Conservation (phyloP, 2,329 filamentous ascomycete genomes). For the Myriosclerotinia duriaeana region DNA sequence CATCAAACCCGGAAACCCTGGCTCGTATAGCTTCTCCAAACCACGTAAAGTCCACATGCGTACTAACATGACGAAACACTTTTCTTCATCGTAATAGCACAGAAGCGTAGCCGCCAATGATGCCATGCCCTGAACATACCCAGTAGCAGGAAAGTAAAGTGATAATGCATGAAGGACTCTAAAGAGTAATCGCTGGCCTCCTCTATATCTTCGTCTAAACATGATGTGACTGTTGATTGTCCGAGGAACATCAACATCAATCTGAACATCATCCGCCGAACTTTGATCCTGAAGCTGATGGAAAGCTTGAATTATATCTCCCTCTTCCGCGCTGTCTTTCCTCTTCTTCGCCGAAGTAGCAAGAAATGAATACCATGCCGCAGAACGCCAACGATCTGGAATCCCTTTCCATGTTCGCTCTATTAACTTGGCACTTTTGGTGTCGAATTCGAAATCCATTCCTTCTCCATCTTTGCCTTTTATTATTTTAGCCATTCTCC, state of each 20-base stretch:
- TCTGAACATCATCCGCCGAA: slow-evolving; percentile 91
- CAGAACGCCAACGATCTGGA: slow-evolving; percentile 88
- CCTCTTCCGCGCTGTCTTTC: slow-evolving; percentile 62
- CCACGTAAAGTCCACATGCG: slow-evolving; percentile 88
- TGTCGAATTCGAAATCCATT: slow-evolving; percentile 76
- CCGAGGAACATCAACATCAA: slow-evolving; percentile 92
- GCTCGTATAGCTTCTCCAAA: slow-evolving; percentile 77
- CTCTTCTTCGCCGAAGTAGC: slow-evolving; percentile 69
- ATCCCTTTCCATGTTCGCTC: slow-evolving; percentile 97
- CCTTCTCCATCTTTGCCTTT: slow-evolving; percentile 54
- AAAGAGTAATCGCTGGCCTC: slow-evolving; percentile 88
- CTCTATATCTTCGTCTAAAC: slow-evolving; percentile 89
- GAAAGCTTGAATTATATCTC: slow-evolving; percentile 70
- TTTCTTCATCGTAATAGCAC: slow-evolving; percentile 96
- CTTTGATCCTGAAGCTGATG: slow-evolving; percentile 69
- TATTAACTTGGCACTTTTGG: slow-evolving; percentile 77
- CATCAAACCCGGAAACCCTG: slow-evolving; percentile 85
- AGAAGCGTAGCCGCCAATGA: slow-evolving; percentile 87
- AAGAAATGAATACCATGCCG: slow-evolving; percentile 94
- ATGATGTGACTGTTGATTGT: slow-evolving; percentile 96
- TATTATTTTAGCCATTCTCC: slow-evolving; percentile 61
- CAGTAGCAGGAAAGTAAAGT: slow-evolving; percentile 84
- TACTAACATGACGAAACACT: slow-evolving; percentile 94
- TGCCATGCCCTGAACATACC: slow-evolving; percentile 98
- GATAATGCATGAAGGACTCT: slow-evolving; percentile 89